A percentile compares a stretch with the other conserved stretches of the same genome.
Conservation (phyloP, 352 stramenopile genomes). For the Blastocystis sp. region DNA sequence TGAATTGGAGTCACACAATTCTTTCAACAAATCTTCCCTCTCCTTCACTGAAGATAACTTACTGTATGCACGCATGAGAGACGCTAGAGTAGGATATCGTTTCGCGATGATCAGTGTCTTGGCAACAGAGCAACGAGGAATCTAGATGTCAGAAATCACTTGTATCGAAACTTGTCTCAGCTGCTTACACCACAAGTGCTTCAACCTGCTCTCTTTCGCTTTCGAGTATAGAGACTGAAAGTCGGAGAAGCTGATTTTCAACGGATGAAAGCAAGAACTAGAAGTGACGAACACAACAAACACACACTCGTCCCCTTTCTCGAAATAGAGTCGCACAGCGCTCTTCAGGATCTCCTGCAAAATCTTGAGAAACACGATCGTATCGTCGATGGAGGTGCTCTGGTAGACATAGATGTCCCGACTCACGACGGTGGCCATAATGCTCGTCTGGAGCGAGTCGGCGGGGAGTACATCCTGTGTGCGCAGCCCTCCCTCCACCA, state of each 20-base stretch:
- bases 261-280: slow-evolving; percentile 30
- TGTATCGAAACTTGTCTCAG: neutral
- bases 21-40: slow-evolving; percentile 36
- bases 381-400: slow-evolving; percentile 58
- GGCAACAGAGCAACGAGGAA: slow-evolving; percentile 30
- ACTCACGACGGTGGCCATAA: slow-evolving; percentile 26
- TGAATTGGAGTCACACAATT: neutral
- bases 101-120: slow-evolving; percentile 13
- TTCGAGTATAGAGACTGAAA: slow-evolving; percentile 35
- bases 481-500: slow-evolving; percentile 64
- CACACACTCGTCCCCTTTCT: neutral
- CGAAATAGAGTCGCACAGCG: neutral
- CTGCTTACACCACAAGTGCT: slow-evolving; percentile 33
- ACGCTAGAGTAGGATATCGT: slow-evolving; percentile 24
- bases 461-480: slow-evolving; percentile 26
- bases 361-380: slow-evolving; percentile 46
- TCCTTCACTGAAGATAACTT: neutral
- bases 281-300: neutral
- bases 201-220: neutral
- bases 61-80: neutral
- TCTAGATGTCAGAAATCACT: neutral
- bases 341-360: neutral
- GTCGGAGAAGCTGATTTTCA: neutral
- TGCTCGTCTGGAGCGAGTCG: neutral
- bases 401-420: slow-evolving; percentile 41